Evolutionary conservation across 78 protist genomes (phyloP).

Genomic region (Dictyostelium brefeldianum): DNA sequence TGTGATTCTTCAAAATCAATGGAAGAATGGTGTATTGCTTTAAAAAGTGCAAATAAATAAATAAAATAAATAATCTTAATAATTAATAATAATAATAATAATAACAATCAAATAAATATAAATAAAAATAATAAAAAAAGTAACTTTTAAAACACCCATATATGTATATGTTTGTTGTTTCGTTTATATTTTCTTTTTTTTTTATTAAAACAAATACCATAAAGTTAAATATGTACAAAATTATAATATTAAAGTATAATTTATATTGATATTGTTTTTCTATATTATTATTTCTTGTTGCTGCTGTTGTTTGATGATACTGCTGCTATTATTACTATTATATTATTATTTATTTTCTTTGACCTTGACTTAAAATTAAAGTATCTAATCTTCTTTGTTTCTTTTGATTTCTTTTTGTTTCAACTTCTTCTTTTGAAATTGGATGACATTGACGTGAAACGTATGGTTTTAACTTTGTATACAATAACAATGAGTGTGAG

Average conservation of each 20-base stretch:
- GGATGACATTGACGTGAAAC: constrained; percentile 49
- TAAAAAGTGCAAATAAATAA: constrained; percentile 55
- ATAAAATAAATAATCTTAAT: background rate
- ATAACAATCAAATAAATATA: background rate
- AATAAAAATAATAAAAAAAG: background rate
- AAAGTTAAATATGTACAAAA: too few species aligned
- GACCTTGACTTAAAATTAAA: background rate
- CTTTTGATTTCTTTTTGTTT: constrained; percentile 1
- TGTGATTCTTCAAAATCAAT: constrained; percentile 45
- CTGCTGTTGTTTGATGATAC: too few species aligned
- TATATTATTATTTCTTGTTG: background rate
- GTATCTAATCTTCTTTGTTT: constrained; percentile 51
- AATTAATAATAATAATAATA: background rate
- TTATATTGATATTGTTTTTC: too few species aligned
- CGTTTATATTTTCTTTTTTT: too few species aligned
- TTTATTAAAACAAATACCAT: too few species aligned
- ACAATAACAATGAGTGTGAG: background rate
- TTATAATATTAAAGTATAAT: too few species aligned
- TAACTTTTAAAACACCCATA: too few species aligned
- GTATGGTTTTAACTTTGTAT: constrained; percentile 66
- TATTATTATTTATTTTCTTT: background rate
- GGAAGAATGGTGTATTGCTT: constrained; percentile 62
- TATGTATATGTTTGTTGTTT: too few species aligned
- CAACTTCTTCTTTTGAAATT: constrained; percentile 43
- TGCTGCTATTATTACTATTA: background rate